Evolutionary conservation across 148 eudicot genomes (phyloP), one percentile per base, ranked within the genome.

Genomic region (Oxyria digyna): DNA sequence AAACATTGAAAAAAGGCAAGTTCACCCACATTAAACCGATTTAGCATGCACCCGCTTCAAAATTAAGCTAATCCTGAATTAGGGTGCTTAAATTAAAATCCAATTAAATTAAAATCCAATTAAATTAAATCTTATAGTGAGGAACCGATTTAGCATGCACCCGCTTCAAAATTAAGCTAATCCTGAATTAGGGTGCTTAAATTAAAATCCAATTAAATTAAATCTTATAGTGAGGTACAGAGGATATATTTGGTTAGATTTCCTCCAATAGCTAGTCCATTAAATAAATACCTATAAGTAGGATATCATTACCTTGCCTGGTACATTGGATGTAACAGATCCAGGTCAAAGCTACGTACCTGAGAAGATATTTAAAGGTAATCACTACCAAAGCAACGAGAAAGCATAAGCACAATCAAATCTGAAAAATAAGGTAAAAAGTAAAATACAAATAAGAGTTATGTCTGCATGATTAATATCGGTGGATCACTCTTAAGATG

Each of bases 271-370:
- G 21, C 18, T 48, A 17, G 1, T 10, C 2, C 13, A 3, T 42
- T 42, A 17, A 14, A 50, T 0, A 26, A 55, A 27, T 26, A 55
- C 63, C 8, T 59, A 26, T 57, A 26, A 59, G 65, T 62, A 52
- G 18, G 26, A 35, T 33, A 75, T 69, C 24, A 57, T 64, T 52
- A 85, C 98, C 98, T 90, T 76, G 80, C 82, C 79, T 94, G 79
- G 78, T 94, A 90, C 98, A 94, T 94, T 31, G 92, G 84, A 82
- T 94, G 74, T 69, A 94, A 78, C 62, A 80, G 80, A 68, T 76
- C 90, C 73, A 79, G 70, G 78, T 88, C 96, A 72, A 88, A 90
- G 69, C 85, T 75, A 46, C 95, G 89, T 63, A 78, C 98, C 98
- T 93, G 91, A 74, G 76, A 68, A 72, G 50, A 74, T 18, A 3